phyloP scores from a whole-genome alignment of 164 flowering plant genomes.

The Aristolochia fimbriata region DNA sequence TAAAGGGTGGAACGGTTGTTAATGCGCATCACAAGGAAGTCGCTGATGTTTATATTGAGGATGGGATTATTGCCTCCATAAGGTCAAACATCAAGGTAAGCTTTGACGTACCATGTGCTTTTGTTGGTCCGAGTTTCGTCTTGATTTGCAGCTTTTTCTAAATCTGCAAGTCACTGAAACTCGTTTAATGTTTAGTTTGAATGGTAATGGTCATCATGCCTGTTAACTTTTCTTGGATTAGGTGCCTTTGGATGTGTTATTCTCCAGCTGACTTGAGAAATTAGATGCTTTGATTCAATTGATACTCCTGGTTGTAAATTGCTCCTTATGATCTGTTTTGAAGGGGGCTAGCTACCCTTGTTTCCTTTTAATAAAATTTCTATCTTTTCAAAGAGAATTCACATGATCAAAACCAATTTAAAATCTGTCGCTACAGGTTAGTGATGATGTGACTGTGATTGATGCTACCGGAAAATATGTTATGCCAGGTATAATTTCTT shows the following conservation, averaged over 20 bases:
- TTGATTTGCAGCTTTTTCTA: background rate
- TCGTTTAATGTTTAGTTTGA: too few relatives aligned
- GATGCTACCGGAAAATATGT: slow-evolving; percentile 95
- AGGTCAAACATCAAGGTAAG: slow-evolving; percentile 61
- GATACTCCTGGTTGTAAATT: too few relatives aligned
- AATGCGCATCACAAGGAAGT: slow-evolving; percentile 79
- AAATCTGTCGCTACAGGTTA: slow-evolving; percentile 35
- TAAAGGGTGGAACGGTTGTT: slow-evolving; percentile 91
- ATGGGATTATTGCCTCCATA: slow-evolving; percentile 72
- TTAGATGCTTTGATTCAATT: too few relatives aligned
- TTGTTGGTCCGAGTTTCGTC: background rate
- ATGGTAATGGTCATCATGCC: too few relatives aligned
- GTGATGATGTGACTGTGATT: slow-evolving; percentile 71
- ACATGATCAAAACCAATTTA: background rate
- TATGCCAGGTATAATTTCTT: slow-evolving; percentile 75
- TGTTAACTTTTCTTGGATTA: too few relatives aligned
- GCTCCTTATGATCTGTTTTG: too few relatives aligned
- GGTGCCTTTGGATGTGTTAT: too few relatives aligned
- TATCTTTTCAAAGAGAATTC: background rate
- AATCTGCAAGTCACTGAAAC: too few relatives aligned
- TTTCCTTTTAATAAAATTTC: background rate
- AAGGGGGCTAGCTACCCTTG: too few relatives aligned
- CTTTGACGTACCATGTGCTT: background rate
- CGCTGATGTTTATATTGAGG: slow-evolving; percentile 93
- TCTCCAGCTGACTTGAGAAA: too few relatives aligned